Conservation (phyloP, 257 asterid species). For the Mitragyna speciosa region DNA sequence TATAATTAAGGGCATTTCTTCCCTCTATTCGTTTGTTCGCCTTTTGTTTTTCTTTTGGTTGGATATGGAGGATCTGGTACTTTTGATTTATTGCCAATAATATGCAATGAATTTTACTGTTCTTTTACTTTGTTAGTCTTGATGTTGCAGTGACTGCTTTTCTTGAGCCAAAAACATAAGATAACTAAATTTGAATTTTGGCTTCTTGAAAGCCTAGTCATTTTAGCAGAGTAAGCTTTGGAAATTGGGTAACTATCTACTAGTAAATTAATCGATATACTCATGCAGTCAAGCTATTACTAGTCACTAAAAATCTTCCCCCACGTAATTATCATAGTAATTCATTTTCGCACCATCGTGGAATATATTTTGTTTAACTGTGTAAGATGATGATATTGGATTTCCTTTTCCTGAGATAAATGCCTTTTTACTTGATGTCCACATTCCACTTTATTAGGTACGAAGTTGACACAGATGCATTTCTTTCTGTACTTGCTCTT, state of each 20-base stretch:
- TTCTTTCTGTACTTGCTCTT: conserved; percentile 91
- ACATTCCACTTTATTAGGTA: conserved; percentile 46
- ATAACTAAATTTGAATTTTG: not conserved
- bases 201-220: not conserved
- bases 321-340: not conserved
- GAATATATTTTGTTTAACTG: not conserved
- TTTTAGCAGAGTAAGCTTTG: not conserved
- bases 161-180: not conserved
- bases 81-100: not conserved
- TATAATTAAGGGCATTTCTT: not conserved
- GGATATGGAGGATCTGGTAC: not conserved
- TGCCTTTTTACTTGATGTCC: not conserved
- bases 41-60: not conserved
- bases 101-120: not conserved
- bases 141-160: not conserved
- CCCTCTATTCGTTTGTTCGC: not conserved
- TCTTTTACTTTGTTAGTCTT: not conserved
- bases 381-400: not conserved
- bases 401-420: not conserved
- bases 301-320: not conserved
- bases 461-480: conserved; percentile 95
- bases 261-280: not conserved
- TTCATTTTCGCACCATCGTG: not conserved
- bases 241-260: not conserved
- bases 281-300: not conserved